Evolutionary conservation across 345 rosid species (phyloP).

Genomic region (Gossypium thurberi): DNA sequence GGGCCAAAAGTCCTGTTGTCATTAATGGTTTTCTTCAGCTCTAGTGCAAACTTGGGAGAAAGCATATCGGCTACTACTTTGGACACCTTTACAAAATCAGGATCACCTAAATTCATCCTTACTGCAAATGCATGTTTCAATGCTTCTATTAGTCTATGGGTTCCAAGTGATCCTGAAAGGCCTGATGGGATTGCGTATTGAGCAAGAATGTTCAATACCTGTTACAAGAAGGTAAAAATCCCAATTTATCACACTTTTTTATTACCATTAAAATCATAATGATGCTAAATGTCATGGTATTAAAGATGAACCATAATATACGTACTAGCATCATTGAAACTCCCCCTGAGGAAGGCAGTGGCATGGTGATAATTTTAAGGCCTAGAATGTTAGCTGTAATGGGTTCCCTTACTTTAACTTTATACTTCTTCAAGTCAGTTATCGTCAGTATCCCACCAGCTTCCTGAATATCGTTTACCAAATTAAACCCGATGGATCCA

Average conservation of each 20-base stretch:
- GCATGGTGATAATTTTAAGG: constrained; percentile 44
- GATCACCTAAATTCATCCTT: constrained; percentile 70
- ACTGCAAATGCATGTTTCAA: constrained; percentile 52
- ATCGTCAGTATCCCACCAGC: constrained; percentile 54
- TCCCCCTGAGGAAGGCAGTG: constrained; percentile 63
- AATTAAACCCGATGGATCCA: constrained; percentile 38
- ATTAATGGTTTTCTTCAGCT: constrained; percentile 34
- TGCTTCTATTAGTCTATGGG: constrained; percentile 50
- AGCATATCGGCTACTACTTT: constrained; percentile 47
- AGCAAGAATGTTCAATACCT: constrained; percentile 49
- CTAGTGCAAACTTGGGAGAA: constrained; percentile 39
- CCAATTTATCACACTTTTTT: background rate
- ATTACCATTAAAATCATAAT: background rate
- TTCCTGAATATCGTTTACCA: constrained; percentile 35
- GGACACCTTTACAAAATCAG: constrained; percentile 36
- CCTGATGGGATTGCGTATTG: constrained; percentile 36
- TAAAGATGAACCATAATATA: background rate
- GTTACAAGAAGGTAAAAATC: constrained; percentile 16
- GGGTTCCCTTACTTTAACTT: constrained; percentile 38
- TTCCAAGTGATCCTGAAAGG: constrained; percentile 37
- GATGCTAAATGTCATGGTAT: background rate
- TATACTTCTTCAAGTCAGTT: constrained; percentile 40
- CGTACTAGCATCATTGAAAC: constrained; percentile 51
- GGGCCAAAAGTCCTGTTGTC: constrained; percentile 51
- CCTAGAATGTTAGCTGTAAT: constrained; percentile 34